These are phyloP conservation scores for Calamus simplicifolius DNA, from an alignment of 176 grass and related monocot species.

Conservation along the genomic window DNA sequence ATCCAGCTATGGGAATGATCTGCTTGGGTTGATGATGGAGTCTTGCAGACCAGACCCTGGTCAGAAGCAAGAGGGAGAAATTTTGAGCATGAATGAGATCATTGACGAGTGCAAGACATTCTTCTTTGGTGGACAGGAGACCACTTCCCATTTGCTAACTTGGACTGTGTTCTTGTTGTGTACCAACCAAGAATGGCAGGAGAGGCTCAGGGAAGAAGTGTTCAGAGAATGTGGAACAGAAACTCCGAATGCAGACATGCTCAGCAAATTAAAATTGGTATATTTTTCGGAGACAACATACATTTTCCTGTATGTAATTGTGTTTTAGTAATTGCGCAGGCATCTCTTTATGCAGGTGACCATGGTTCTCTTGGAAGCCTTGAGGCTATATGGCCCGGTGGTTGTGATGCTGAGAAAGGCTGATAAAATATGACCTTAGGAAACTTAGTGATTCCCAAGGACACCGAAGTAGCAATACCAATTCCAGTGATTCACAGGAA, in stretches of 20 bases:
- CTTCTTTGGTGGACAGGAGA: slow-evolving; percentile 7
- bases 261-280: slow-evolving; percentile 11
- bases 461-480: too few relatives aligned
- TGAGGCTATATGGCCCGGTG: too few relatives aligned
- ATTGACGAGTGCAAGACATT: slow-evolving; percentile 11
- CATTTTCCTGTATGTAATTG: too few relatives aligned
- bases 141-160: slow-evolving; percentile 5
- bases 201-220: slow-evolving; percentile 3
- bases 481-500: not conserved
- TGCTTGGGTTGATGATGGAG: slow-evolving; percentile 40
- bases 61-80: not conserved
- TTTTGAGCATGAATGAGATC: slow-evolving; percentile 9
- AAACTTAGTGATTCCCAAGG: too few relatives aligned
- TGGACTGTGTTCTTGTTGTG: slow-evolving; percentile 7
- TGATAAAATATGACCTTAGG: too few relatives aligned
- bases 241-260: not conserved
- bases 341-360: too few relatives aligned
- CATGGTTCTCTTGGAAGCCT: too few relatives aligned
- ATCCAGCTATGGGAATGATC: slow-evolving; percentile 27
- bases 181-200: slow-evolving; percentile 4
- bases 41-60: not conserved
- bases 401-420: too few relatives aligned
- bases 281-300: not conserved
- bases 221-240: not conserved
- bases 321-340: too few relatives aligned